Evolutionary conservation across 164 flowering plant species (phyloP), one percentile per base, ranked within the genome.

Genomic region (Houttuynia cordata): DNA sequence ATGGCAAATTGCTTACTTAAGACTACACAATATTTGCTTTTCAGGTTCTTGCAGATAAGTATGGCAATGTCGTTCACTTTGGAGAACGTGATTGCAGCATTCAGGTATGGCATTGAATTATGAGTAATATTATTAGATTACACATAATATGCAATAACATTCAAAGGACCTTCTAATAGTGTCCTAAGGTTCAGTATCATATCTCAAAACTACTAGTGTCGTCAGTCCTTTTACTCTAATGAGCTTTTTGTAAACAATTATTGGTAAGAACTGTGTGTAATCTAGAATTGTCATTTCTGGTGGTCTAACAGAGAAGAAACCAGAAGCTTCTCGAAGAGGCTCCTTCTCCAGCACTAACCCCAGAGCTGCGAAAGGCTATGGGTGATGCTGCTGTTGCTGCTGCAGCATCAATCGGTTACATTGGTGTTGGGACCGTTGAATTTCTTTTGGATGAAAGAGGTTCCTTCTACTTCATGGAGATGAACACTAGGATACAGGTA

Each of bases 41-140:
- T 34, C 80, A 94, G 99, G 93, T 90, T 70, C 92, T 94, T 73
- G 97, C 99, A 7, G 99, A 94, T 75, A 88, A 76, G 77, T 85
- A 54, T 74, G 86, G 87, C 25, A 91, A 94, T 64, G 99, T 91
- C 55, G 88, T 94, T 66, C 97, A 94, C 75, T 94, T 94, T 78
- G 99, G 99, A 62, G 99, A 94, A 77, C 97, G 97, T 73, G 99
- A 94, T 76, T 94, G 99, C 84, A 94, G 99, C 66, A 94, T 94
- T 76, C 97, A 94, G 97, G 99, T 88, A 80, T 54, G 47, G 13
- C 7, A 19, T 2, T 30, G 37, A 30, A 30, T 30, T 2, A 30
- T 6, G 6, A 30, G n/a, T n/a, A 30, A 30, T 6, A 30, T 2
- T 30, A 6, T 30, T 30, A 30, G n/a, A n/a, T 30, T 30, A 21